phyloP scores from a whole-genome alignment of 371 early-diverging fungal species.

The Gilbertella persicaria region DNA sequence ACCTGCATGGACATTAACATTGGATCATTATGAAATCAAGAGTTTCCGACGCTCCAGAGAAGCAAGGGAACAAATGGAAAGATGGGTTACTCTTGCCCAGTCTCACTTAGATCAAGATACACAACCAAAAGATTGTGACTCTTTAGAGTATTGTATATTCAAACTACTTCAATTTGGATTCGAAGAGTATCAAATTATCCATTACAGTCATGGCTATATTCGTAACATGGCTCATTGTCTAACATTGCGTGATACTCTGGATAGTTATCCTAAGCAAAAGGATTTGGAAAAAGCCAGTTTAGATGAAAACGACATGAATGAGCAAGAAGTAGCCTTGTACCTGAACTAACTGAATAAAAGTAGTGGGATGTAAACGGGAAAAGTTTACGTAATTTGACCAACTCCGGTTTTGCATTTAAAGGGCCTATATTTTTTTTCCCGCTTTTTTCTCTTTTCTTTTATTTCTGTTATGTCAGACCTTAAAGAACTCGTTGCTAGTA shows the following conservation, averaged over 20 bases:
- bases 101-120: background rate
- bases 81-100: background rate
- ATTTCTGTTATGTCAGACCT: constrained; percentile 1
- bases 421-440: constrained; percentile 1
- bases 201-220: background rate
- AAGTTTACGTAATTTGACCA: too few species aligned
- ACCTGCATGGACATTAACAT: background rate
- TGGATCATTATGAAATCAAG: background rate
- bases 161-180: background rate
- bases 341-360: too few species aligned
- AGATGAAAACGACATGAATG: constrained; percentile 1
- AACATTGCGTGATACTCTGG: background rate
- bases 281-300: background rate
- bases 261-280: background rate
- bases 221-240: background rate
- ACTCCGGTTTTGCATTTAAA: constrained; percentile 1
- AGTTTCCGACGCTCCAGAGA: background rate
- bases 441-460: constrained; percentile 7
- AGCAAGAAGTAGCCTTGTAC: constrained; percentile 1
- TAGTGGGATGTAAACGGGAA: too few species aligned
- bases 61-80: background rate
- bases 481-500: constrained; percentile 8
- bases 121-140: background rate
- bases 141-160: background rate
- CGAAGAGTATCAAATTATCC: background rate